phyloP scores from a whole-genome alignment of 164 flowering plant species.

The Annona squamosa region DNA sequence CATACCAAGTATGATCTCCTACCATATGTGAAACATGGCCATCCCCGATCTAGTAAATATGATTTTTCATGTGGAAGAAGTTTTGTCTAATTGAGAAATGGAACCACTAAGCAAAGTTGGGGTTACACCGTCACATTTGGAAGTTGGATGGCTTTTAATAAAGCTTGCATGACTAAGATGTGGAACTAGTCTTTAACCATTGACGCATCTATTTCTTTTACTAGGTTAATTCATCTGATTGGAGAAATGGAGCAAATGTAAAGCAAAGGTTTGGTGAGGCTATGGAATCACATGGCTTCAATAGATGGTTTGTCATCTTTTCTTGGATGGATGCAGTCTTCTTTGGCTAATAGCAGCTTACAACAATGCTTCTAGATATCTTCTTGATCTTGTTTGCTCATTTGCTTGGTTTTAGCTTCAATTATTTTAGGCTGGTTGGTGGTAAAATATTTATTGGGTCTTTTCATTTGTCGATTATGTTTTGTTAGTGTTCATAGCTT shows the following conservation, averaged over 20 bases:
- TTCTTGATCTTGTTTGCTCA: neutral
- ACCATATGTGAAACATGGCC: no score
- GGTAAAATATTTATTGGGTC: no score
- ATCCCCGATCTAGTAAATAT: no score
- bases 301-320: conserved; percentile 41
- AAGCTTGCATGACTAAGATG: neutral
- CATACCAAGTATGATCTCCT: no score
- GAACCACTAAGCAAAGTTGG: no score
- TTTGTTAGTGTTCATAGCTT: no score
- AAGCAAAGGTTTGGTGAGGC: conserved; percentile 82
- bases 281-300: conserved; percentile 63
- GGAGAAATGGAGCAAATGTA: conserved; percentile 73
- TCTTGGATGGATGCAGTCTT: conserved; percentile 3
- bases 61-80: no score
- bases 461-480: no score
- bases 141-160: neutral
- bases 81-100: no score
- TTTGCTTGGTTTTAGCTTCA: neutral
- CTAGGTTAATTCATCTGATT: conserved; percentile 87
- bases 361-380: neutral
- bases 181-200: neutral
- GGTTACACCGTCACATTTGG: neutral
- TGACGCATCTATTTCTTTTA: conserved; percentile 10
- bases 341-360: neutral
- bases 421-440: no score